A percentile compares a stretch with the other conserved stretches of the same genome.
Conservation (phyloP, 305 asterid genomes). For the Withania somnifera region DNA sequence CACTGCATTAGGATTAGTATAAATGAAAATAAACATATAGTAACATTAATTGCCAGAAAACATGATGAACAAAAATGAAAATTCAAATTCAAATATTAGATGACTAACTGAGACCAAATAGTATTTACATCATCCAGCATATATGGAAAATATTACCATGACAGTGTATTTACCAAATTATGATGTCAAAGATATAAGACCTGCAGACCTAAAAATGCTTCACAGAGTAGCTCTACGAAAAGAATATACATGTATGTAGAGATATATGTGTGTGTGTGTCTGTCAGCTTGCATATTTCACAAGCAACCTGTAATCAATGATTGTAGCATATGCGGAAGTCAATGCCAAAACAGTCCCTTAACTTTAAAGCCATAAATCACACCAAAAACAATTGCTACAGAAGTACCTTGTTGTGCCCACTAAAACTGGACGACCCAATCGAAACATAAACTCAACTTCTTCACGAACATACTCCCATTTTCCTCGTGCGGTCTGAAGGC, state of each 20-base stretch:
- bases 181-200: neutral
- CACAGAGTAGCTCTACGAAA: neutral
- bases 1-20: constrained; percentile 45
- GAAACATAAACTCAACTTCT: constrained; percentile 82
- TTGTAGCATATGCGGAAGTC: neutral
- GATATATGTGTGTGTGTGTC: neutral
- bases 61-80: neutral
- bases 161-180: neutral
- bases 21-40: constrained; percentile 7
- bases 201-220: neutral
- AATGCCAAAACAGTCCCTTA: neutral
- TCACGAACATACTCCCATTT: constrained; percentile 84
- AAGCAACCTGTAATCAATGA: neutral
- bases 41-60: constrained; percentile 7
- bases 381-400: constrained; percentile 14
- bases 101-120: neutral
- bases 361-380: neutral
- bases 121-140: neutral
- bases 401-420: constrained; percentile 96
- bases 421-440: constrained; percentile 86
- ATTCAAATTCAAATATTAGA: neutral
- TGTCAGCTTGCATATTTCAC: neutral
- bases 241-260: neutral
- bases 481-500: constrained; percentile 77
- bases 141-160: neutral